Evolutionary conservation across 108 stramenopile genomes (phyloP), one percentile per base, ranked within the genome.

Genomic region (Epithemia pelagica): DNA sequence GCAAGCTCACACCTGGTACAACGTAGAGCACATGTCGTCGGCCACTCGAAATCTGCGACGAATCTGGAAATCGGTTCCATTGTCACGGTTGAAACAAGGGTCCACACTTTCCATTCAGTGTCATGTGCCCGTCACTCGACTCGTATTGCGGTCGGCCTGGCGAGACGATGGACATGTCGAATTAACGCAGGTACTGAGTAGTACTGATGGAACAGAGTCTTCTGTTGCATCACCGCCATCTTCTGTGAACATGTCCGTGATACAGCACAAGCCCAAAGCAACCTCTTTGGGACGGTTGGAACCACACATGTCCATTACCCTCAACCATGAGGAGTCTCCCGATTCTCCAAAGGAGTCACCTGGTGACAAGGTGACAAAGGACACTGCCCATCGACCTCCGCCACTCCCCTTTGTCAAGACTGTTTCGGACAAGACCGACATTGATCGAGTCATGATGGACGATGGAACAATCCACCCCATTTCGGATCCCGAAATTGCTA

Each of bases 51-150:
- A 65, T 1, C 46, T 79, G 20, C 58, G 73, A 19, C 73, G 76
- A 21, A 59, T 57, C 21, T 75, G 75, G 66, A 30, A 51, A 22
- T 60, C 65, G 28, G 28, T 64, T 32, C 37, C 74, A 21, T 33
- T 82, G 1, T 57, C 78, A 15, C 62, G 31, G 7, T 32, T 85
- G 28, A 70, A 73, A 56, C 84, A 85, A 65, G 84, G 84, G 24
- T 64, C 74, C 26, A 82, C 84, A 2, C 62, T 85, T 7, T 71
- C 80, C 18, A 71, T 85, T 67, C 72, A 74, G 30, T 78, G 80
- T 1, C 52, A n/a, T 5, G 51, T 77, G 5, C 65, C 76, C 8
- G 22, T 61, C 61, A 69, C 72, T 1, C 30, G 67, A 56, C 10
- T 85, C 30, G 28, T 32, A 2, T 77, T 86, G 64, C 51, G 57